phyloP scores from a whole-genome alignment of 2,329 filamentous ascomycete genomes.

The Colletotrichum salicis region DNA sequence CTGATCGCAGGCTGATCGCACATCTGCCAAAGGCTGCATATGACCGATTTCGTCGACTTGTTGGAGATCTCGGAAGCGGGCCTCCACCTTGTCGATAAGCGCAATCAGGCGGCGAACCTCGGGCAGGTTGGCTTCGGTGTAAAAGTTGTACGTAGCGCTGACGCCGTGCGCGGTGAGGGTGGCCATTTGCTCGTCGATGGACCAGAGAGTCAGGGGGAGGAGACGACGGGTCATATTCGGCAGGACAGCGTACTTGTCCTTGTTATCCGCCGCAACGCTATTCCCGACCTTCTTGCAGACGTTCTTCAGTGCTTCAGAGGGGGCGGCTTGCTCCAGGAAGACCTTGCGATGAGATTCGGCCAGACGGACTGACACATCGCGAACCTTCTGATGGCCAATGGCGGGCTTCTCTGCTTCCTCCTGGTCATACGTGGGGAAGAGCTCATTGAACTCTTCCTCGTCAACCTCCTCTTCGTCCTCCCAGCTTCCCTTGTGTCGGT shows the following conservation, averaged over 20 bases:
- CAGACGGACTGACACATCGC: conserved; percentile 68
- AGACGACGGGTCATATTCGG: conserved; percentile 61
- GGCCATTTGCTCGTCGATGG: conserved; percentile 70
- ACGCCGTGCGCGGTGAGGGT: conserved; percentile 49
- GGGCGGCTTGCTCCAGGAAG: conserved; percentile 56
- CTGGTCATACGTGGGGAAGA: conserved; percentile 83
- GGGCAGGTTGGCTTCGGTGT: conserved; percentile 79
- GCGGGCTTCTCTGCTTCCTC: conserved; percentile 51
- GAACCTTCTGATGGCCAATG: conserved; percentile 54
- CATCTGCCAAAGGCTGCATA: conserved; percentile 82
- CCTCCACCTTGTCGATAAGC: conserved; percentile 75
- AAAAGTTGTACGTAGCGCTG: conserved; percentile 81
- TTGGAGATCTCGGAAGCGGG: conserved; percentile 78
- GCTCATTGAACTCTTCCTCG: conserved; percentile 77
- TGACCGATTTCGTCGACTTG: conserved; percentile 72
- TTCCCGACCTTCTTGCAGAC: conserved; percentile 58
- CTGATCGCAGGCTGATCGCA: conserved; percentile 78
- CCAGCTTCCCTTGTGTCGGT: conserved; percentile 81
- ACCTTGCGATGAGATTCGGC: conserved; percentile 69
- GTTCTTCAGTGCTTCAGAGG: conserved; percentile 54
- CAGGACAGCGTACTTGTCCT: conserved; percentile 40
- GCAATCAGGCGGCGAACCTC: conserved; percentile 80
- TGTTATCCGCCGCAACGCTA: conserved; percentile 45
- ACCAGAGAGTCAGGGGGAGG: conserved; percentile 73
- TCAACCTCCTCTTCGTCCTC: conserved; percentile 82